Conservation (phyloP, 345 rosid genomes). For the Lagerstroemia speciosa region DNA sequence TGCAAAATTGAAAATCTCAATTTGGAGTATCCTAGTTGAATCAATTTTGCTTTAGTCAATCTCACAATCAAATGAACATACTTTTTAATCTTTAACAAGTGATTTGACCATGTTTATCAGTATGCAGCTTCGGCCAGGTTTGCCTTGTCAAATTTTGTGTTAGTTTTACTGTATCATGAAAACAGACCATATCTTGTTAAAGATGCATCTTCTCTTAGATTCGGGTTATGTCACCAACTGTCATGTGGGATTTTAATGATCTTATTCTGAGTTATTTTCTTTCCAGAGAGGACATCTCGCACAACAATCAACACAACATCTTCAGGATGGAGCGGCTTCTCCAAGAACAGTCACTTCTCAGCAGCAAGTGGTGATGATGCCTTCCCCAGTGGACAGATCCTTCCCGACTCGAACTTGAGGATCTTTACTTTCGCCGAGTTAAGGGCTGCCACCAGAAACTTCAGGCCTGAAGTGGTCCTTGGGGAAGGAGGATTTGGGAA, state of each 20-base stretch:
- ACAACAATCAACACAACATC: constrained; percentile 57
- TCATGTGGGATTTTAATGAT: not conserved
- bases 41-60: not conserved
- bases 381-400: constrained; percentile 46
- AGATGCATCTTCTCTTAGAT: not conserved
- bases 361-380: constrained; percentile 49
- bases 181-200: not conserved
- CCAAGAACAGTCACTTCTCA: constrained; percentile 54
- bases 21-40: no score
- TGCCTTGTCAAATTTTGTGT: not conserved
- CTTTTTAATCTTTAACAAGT: not conserved
- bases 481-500: constrained; percentile 97
- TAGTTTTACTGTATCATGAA: not conserved
- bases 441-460: constrained; percentile 62
- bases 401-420: constrained; percentile 45
- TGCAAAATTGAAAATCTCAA: not conserved
- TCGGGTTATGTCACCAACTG: not conserved
- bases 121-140: not conserved
- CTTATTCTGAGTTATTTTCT: not conserved
- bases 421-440: constrained; percentile 58
- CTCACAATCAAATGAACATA: not conserved
- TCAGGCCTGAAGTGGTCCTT: constrained; percentile 63
- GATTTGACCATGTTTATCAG: not conserved
- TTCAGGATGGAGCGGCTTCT: constrained; percentile 53
- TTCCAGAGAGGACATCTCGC: constrained; percentile 37